Base-by-base conservation (phyloP, 768 basidiomycete species). In the Hericium coralloides region DNA sequence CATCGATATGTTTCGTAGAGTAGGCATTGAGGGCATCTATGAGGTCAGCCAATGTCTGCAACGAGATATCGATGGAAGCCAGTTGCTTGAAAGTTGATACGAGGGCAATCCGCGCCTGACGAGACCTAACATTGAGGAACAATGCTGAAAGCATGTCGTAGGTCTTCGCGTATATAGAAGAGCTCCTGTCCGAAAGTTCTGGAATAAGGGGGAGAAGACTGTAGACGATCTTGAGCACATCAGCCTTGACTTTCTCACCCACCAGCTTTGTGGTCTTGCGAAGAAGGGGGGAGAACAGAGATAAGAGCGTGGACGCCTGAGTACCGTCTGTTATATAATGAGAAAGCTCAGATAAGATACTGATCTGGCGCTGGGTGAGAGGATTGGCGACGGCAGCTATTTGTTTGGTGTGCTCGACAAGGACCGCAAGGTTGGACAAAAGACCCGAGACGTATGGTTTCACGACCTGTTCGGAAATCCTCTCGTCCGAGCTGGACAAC, bases 241-340 rank as follows among this genome's bases (percentile, higher is more conserved):
- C 82, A 39, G 82, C 74, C 74, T 98, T 98, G 68, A 87, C 77
- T 68, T 86, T 90, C 72, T 99, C 97, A 0, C 89, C 79, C 0
- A 97, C 81, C 3, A 84, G 67, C 66, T 84, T 90, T 22, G 78
- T 69, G 2, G 92, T 85, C 62, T 84, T 87, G 50, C 87, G 85
- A 14, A 98, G 75, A 25, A 97, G 76, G 0, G 94, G 94, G 0
- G 80, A 72, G 65, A 98, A 85, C 3, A 98, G 76, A 0, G 72
- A 65, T 20, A 93, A 76, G 5, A 98, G 77, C 4, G 79, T 80
- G 15, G 81, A 75, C 1, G 93, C 92, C 65, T 98, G 90, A 0
- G 70, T 67, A 2, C 81, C 74, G 64, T 92, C 83, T 1, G 77
- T 73, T 48, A 89, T 81, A 65, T 88, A 85, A 36, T 81, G 84